Evolutionary conservation across 2,329 filamentous ascomycete genomes (phyloP).

Genomic region (Neurospora sp.): DNA sequence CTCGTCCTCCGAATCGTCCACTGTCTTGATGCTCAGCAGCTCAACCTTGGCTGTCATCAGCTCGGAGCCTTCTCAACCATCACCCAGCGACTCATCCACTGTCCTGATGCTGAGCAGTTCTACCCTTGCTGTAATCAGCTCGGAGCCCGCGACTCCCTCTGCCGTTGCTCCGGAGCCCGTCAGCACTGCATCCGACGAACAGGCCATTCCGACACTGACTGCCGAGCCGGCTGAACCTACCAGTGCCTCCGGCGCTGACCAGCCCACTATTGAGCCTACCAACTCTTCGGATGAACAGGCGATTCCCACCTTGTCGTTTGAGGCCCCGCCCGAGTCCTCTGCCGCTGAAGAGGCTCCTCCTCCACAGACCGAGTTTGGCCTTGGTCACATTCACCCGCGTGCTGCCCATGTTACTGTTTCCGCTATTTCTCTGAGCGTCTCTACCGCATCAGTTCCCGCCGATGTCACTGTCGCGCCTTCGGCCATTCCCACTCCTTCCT

Average conservation of each 20-base stretch:
- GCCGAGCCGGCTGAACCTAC: neutral
- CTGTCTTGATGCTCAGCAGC: neutral
- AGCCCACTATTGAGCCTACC: neutral
- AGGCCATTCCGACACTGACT: neutral
- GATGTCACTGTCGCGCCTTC: neutral
- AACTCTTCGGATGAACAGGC: neutral
- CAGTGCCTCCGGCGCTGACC: neutral
- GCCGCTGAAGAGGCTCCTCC: conserved; percentile 2
- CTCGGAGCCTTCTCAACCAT: neutral
- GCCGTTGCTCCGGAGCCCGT: neutral
- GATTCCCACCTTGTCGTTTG: neutral
- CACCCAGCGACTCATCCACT: neutral
- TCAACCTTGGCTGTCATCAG: neutral
- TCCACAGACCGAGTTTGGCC: conserved; percentile 8
- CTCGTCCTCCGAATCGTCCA: neutral
- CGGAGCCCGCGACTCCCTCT: neutral
- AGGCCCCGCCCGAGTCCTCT: neutral
- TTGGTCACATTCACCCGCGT: neutral
- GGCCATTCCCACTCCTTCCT: neutral
- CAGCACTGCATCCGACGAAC: neutral
- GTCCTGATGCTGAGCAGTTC: neutral
- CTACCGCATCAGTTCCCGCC: neutral
- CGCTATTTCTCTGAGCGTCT: neutral
- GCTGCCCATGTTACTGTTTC: neutral
- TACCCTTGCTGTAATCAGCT: neutral